Conservation (phyloP, 2,329 filamentous ascomycete genomes). For the Achaetomium macrosporum region DNA sequence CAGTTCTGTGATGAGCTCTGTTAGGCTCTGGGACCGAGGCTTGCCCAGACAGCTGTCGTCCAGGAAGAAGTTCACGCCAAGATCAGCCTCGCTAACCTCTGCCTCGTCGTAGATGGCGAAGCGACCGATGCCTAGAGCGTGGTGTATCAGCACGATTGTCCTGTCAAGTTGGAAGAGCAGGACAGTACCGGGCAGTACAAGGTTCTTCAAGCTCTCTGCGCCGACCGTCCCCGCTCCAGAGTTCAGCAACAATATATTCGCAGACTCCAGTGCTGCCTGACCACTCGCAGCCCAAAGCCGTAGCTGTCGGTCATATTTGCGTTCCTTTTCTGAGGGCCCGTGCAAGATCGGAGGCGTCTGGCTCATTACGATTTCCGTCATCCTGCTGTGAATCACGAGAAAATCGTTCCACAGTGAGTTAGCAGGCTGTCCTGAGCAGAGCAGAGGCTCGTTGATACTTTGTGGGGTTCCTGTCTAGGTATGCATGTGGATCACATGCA, state of each 20-base stretch:
- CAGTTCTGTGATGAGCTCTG: slow-evolving; percentile 72
- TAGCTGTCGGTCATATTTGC: slow-evolving; percentile 91
- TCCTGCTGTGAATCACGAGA: slow-evolving; percentile 22
- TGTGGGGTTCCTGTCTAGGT: too few species aligned
- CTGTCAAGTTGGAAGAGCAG: neutral
- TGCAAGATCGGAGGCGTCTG: slow-evolving; percentile 45
- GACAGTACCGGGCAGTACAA: slow-evolving; percentile 72
- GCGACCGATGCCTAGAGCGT: slow-evolving; percentile 63
- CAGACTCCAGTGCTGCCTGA: slow-evolving; percentile 82
- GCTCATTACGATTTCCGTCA: slow-evolving; percentile 41
- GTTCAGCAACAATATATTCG: slow-evolving; percentile 87
- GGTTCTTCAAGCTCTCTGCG: slow-evolving; percentile 89
- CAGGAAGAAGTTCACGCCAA: slow-evolving; percentile 96
- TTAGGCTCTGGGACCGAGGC: slow-evolving; percentile 71
- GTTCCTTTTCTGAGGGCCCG: slow-evolving; percentile 55
- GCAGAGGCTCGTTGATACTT: too few species aligned
- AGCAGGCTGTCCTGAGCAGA: neutral
- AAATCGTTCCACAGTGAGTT: neutral
- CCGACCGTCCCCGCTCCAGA: slow-evolving; percentile 81
- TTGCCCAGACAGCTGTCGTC: slow-evolving; percentile 72
- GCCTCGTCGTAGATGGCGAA: slow-evolving; percentile 87
- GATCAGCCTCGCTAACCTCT: slow-evolving; percentile 69
- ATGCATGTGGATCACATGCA: too few species aligned
- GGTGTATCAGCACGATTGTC: slow-evolving; percentile 20
- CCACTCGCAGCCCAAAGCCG: slow-evolving; percentile 91